Evolutionary conservation across 495 filamentous ascomycete genomes (phyloP).

Genomic region (Collariella sp.): DNA sequence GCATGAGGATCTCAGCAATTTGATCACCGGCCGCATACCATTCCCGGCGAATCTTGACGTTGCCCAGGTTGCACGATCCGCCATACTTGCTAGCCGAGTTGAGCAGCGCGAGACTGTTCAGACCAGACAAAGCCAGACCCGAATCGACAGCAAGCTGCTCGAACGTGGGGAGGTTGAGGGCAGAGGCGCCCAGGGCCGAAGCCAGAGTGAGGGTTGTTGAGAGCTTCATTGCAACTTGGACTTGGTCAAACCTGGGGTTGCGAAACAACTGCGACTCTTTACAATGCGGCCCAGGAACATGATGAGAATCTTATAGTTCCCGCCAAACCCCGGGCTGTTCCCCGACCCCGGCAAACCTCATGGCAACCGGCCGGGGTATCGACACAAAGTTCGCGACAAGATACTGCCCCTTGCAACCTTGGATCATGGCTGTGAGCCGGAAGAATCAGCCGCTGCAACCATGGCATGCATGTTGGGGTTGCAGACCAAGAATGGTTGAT

Average conservation of each 20-base stretch:
- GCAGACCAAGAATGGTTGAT: background rate
- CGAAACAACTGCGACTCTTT: background rate
- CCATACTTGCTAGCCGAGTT: conserved; percentile 10
- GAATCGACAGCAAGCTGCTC: conserved; percentile 19
- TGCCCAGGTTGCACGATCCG: conserved; percentile 14
- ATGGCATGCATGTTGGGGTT: background rate
- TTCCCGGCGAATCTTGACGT: conserved; percentile 24
- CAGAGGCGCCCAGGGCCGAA: conserved; percentile 1
- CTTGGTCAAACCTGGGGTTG: background rate
- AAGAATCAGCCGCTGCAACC: background rate
- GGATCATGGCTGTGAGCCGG: conserved; percentile 1
- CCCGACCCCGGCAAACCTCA: background rate
- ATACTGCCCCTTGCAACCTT: background rate
- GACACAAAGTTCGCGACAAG: background rate
- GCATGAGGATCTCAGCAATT: no score
- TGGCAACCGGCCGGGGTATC: background rate
- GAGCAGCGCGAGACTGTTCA: conserved; percentile 17
- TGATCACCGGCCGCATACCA: no score
- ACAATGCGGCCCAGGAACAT: background rate
- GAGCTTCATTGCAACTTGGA: background rate
- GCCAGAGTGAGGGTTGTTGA: conserved; percentile 1
- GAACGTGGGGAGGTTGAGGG: conserved; percentile 12
- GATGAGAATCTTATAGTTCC: background rate
- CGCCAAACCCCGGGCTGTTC: background rate
- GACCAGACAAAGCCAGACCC: conserved; percentile 17